A percentile compares a stretch with the other conserved stretches of the same genome.
Evolutionary conservation across 192 early-diverging fungal species (phyloP).

Genomic region (Rhizophlyctis rosea): DNA sequence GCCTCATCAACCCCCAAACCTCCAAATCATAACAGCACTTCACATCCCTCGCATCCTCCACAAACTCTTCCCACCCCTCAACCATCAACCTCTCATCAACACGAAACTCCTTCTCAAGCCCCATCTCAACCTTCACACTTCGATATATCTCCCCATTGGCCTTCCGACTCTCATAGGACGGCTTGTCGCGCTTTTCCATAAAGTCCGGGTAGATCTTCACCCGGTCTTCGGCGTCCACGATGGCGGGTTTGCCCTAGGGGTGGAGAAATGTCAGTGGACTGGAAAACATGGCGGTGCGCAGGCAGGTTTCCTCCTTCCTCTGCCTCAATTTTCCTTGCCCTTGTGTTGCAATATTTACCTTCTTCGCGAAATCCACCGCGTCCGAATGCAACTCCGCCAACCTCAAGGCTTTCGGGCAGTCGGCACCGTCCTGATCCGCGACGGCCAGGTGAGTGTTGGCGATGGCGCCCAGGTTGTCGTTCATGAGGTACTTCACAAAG

Average conservation of each 20-base stretch:
- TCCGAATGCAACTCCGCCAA: constrained; percentile 68
- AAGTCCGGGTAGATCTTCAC: constrained; percentile 62
- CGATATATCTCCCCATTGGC: constrained; percentile 56
- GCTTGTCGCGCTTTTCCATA: constrained; percentile 62
- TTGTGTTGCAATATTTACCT: no score
- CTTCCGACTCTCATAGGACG: constrained; percentile 49
- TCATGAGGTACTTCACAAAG: constrained; percentile 64
- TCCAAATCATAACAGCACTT: constrained; percentile 52
- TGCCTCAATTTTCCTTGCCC: no score
- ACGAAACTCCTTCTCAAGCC: constrained; percentile 37
- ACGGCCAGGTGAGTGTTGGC: constrained; percentile 66
- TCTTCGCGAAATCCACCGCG: constrained; percentile 76
- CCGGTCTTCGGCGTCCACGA: constrained; percentile 36
- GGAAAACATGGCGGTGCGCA: constrained; percentile 27
- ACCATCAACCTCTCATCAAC: constrained; percentile 41
- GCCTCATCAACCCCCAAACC: constrained; percentile 58
- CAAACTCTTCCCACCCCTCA: constrained; percentile 47
- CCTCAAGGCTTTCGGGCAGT: constrained; percentile 45
- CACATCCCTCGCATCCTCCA: constrained; percentile 41
- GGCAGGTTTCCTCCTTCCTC: no score
- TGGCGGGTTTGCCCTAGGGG: constrained; percentile 43
- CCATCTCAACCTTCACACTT: constrained; percentile 39
- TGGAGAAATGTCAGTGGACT: background rate
- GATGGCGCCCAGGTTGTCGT: constrained; percentile 65
- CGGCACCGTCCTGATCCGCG: constrained; percentile 57